These are phyloP conservation scores for Draba incana DNA, from an alignment of 345 rosid species.

Conservation along the genomic window DNA sequence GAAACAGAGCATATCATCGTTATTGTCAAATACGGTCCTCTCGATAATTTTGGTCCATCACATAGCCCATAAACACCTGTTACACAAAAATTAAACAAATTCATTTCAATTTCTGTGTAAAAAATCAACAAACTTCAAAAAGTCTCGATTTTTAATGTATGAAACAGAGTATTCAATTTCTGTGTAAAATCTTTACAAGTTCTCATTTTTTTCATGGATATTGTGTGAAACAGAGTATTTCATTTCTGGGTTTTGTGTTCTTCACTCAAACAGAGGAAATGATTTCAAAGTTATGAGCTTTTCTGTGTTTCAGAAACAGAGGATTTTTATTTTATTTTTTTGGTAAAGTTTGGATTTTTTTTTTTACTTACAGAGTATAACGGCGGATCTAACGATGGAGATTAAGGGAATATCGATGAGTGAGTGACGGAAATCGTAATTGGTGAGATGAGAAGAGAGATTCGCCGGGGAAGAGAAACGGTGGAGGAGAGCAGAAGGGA, in stretches of 20 bases:
- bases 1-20: constrained; percentile 70
- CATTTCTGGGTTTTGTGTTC: background rate
- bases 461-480: constrained; percentile 53
- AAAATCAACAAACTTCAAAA: background rate
- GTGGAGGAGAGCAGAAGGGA: constrained; percentile 86
- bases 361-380: constrained; percentile 76
- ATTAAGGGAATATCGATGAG: constrained; percentile 80
- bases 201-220: background rate
- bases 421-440: constrained; percentile 80
- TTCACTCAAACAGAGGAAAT: background rate
- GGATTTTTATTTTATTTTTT: too few species aligned
- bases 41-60: constrained; percentile 73
- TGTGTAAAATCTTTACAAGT: background rate
- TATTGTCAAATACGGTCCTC: constrained; percentile 80
- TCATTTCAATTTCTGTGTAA: background rate
- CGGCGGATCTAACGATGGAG: constrained; percentile 76
- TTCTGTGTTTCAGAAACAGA: too few species aligned
- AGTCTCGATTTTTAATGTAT: too few species aligned
- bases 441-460: constrained; percentile 40
- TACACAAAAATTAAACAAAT: background rate
- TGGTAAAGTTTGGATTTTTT: constrained; percentile 15
- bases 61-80: constrained; percentile 85
- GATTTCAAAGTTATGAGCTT: background rate
- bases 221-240: constrained; percentile 5
- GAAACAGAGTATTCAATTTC: too few species aligned